Base-by-base conservation (phyloP, 768 basidiomycete species). In the Leccinum broughii region DNA sequence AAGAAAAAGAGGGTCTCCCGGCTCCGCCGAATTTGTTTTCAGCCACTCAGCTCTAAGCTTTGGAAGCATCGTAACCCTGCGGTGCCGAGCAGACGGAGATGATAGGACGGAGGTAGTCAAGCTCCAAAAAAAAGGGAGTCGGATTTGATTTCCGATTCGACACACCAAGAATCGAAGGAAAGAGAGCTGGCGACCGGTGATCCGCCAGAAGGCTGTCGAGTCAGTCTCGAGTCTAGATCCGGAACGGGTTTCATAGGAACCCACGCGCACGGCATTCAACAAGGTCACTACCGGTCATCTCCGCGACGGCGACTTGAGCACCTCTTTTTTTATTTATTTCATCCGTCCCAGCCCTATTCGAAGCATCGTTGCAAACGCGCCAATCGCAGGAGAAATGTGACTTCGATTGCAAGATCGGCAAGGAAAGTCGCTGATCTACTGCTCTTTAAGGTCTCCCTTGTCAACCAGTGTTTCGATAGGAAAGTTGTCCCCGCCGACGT, bases 191-290 rank as follows among this genome's bases (percentile, higher is more conserved):
- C 24, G 51, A 30, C 51, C 51, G 26, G 28, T 28, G 58, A 66
- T 60, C 37, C 58, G 46, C 64, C 61, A 55, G 60, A 62, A 68
- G 64, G 41, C 28, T 30, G 51, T 41, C 13, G 26, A 51, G 34
- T 60, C 61, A 46, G 32, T 24, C 53, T 15, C 10, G 5, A 35
- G 57, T 46, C 63, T 54, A 51, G 63, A 62, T 54, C 60, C 34
- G 37, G 55, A 26, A 34, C 51, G 34, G 37, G 26, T 24, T 54
- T 39, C 22, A 15, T 30, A 51, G 17, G 46, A 54, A 49, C n/a
- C 51, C 49, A 56, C 54, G 49, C 34, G 48, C n/a, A 44, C 51
- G 46, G 56, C n/a, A 41, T 50, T 13, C 49, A 14, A 52, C 34
- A 15, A 22, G 11, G n/a, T 44, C 44, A 20, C 22, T 10, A 58